Conservation (phyloP, 2,329 filamentous ascomycete species). For the Beauveria rudraprayagi region DNA sequence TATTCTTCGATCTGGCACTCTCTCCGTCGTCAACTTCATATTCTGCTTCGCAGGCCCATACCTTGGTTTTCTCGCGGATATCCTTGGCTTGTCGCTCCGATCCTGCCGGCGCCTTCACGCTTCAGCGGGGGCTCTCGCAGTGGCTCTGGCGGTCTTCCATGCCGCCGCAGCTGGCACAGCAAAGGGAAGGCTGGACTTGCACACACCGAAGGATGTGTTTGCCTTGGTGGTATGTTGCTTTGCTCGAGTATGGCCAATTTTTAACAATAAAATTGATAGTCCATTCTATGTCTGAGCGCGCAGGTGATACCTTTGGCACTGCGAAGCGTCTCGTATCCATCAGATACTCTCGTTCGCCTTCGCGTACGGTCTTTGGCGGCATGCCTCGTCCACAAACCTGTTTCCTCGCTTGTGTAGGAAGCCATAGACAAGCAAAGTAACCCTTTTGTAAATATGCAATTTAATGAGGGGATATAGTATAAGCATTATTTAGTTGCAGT, state of each 20-base stretch:
- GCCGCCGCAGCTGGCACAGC: neutral
- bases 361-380: neutral
- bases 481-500: too few species aligned
- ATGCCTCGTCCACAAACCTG: neutral
- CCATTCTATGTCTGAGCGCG: neutral
- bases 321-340: neutral
- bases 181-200: neutral
- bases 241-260: neutral
- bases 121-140: neutral
- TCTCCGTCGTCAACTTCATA: neutral
- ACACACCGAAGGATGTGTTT: neutral
- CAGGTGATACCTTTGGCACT: neutral
- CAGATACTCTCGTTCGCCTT: neutral
- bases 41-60: neutral
- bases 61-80: neutral
- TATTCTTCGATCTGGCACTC: neutral
- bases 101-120: neutral
- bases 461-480: too few species aligned
- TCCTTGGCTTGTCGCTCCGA: neutral
- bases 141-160: neutral
- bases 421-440: too few species aligned
- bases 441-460: too few species aligned
- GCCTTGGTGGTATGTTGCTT: neutral
- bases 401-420: neutral
- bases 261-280: neutral